Conservation (phyloP, 2,329 filamentous ascomycete species). For the Hymenoscyphus linearis region DNA sequence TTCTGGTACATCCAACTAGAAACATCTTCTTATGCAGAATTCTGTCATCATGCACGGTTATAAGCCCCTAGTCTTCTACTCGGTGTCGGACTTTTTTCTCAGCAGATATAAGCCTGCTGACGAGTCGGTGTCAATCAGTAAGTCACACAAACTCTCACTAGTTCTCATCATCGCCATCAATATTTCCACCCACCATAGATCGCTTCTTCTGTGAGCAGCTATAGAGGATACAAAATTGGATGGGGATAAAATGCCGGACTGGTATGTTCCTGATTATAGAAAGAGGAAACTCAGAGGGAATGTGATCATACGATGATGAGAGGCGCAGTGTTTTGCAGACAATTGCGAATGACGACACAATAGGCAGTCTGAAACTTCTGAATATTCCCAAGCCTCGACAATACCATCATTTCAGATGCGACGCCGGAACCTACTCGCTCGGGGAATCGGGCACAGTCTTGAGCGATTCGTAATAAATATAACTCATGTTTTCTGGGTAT, state of each 20-base stretch:
- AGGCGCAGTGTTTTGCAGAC: background rate
- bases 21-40: background rate
- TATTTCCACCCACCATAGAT: background rate
- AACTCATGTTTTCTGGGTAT: background rate
- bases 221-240: background rate
- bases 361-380: background rate
- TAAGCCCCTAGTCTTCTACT: background rate
- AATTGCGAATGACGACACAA: background rate
- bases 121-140: background rate
- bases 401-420: background rate
- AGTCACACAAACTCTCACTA: background rate
- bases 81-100: background rate
- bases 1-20: background rate
- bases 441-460: too few relatives aligned
- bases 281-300: background rate
- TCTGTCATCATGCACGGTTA: background rate
- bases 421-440: background rate
- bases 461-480: too few relatives aligned
- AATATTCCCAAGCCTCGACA: background rate
- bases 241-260: background rate
- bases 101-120: background rate
- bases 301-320: background rate
- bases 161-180: background rate
- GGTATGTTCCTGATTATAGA: background rate
- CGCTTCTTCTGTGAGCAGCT: background rate